Base-by-base conservation (phyloP, 2,329 filamentous ascomycete genomes). In the Fusarium sp. region DNA sequence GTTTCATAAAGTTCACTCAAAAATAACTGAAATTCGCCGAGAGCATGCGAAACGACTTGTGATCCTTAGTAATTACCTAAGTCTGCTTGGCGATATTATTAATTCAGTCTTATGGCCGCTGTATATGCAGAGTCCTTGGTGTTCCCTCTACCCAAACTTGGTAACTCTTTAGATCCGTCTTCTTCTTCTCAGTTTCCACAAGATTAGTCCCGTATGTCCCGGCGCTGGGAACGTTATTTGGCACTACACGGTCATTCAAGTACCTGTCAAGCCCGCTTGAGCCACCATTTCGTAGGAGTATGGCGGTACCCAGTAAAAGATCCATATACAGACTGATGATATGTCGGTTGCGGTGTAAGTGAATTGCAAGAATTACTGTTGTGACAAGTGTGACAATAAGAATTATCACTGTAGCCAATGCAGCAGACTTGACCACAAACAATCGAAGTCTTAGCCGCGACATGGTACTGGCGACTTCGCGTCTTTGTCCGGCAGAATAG, bases 151-250 rank as follows among this genome's bases (percentile, higher is more conserved):
- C 18, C 31, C 48, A 51, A 3, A 35, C 48, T 8, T 4, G 1
- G 8, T 5, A 3, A 7, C 9, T 15, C 7, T 36, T 53, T 0
- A 28, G 0, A 26, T 35, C 31, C 1, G 48, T 1, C n/a, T 36
- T 20, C 7, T 0, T 53, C 11, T 53, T 36, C 13, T 26, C 48
- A 16, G 18, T 13, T 36, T 36, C 7, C 14, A 53, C 24, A 0
- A 36, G 18, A 36, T 16, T 15, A 22, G 0, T 16, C 5, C 48
- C 31, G 22, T 28, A 2, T 6, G 18, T 5, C 0, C 31, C 10
- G 0, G 7, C 2, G 9, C 24, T 16, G 0, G 8, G 4, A 1
- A 6, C 3, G 36, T 16, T 36, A 7, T 3, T 22, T 5, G 5
- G 9, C 0, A 26, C 5, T 5, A 36, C 48, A 1, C 18, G 24